Conservation (phyloP, 2,329 filamentous ascomycete species). For the Thelonectria blattea region DNA sequence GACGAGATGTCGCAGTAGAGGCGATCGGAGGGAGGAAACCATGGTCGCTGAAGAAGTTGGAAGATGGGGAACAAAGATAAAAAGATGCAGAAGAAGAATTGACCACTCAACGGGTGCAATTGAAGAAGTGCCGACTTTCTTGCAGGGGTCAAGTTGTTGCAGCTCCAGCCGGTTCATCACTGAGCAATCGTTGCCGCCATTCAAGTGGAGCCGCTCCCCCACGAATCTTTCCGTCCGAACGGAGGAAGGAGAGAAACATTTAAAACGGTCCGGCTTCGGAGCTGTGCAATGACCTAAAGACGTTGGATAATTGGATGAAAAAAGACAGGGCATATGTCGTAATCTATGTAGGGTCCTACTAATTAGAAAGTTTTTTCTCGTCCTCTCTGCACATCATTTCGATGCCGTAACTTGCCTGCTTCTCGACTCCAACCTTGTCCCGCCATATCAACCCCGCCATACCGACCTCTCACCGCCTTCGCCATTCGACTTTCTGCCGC, state of each 20-base stretch:
- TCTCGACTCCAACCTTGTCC: neutral
- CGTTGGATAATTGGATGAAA: constrained; percentile 31
- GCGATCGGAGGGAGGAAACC: constrained; percentile 55
- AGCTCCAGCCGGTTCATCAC: neutral
- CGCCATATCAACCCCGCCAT: constrained; percentile 31
- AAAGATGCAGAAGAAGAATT: constrained; percentile 19
- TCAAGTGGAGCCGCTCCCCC: constrained; percentile 29
- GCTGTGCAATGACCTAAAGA: constrained; percentile 36
- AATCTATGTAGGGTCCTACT: neutral
- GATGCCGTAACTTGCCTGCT: neutral
- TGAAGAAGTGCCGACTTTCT: constrained; percentile 10
- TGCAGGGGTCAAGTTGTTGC: constrained; percentile 18
- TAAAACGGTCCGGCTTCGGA: constrained; percentile 36
- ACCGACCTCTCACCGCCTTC: constrained; percentile 33
- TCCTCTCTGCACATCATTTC: neutral
- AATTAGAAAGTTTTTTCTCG: neutral
- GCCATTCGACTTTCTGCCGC: constrained; percentile 25
- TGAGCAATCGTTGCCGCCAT: constrained; percentile 29
- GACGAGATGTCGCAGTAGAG: constrained; percentile 55
- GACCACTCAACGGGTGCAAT: constrained; percentile 20
- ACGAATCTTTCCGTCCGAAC: constrained; percentile 6
- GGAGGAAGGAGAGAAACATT: neutral
- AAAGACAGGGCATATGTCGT: neutral
- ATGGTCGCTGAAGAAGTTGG: constrained; percentile 45
- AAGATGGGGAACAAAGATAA: neutral